Evolutionary conservation across 345 rosid genomes (phyloP).

Genomic region (Brassica carinata): DNA sequence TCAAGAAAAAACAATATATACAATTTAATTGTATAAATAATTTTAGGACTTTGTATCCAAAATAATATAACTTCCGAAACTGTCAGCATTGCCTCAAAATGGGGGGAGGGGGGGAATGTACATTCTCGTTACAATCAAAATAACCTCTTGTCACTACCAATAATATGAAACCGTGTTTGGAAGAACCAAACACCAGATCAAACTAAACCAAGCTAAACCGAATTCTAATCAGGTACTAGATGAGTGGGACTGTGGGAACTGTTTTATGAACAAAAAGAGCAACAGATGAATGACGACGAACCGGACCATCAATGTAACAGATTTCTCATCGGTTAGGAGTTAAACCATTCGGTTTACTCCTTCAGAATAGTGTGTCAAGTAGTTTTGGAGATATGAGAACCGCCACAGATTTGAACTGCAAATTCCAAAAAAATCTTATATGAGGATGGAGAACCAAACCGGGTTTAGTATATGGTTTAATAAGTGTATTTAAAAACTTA

Average conservation of each 20-base stretch:
- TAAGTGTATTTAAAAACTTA: slow-evolving; percentile 35
- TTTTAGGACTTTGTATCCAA: background rate
- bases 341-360: slow-evolving; percentile 31
- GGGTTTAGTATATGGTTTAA: background rate
- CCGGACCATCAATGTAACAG: slow-evolving; percentile 19
- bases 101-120: slow-evolving; percentile 20
- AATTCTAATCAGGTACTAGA: slow-evolving; percentile 39
- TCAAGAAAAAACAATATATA: background rate
- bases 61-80: slow-evolving; percentile 1
- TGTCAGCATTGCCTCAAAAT: slow-evolving; percentile 36
- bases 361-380: slow-evolving; percentile 68
- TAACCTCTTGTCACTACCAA: slow-evolving; percentile 19
- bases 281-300: slow-evolving; percentile 25
- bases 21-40: background rate
- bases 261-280: slow-evolving; percentile 40
- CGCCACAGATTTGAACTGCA: slow-evolving; percentile 85
- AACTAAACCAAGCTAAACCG: slow-evolving; percentile 33
- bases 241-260: slow-evolving; percentile 23
- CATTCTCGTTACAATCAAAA: slow-evolving; percentile 36
- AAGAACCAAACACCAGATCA: slow-evolving; percentile 42
- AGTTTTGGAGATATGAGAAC: slow-evolving; percentile 62
- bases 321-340: slow-evolving; percentile 39
- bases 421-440: background rate
- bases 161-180: slow-evolving; percentile 18
- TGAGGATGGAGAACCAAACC: slow-evolving; percentile 25